Conservation (phyloP, 2,329 filamentous ascomycete genomes). For the Cadophora sp. region DNA sequence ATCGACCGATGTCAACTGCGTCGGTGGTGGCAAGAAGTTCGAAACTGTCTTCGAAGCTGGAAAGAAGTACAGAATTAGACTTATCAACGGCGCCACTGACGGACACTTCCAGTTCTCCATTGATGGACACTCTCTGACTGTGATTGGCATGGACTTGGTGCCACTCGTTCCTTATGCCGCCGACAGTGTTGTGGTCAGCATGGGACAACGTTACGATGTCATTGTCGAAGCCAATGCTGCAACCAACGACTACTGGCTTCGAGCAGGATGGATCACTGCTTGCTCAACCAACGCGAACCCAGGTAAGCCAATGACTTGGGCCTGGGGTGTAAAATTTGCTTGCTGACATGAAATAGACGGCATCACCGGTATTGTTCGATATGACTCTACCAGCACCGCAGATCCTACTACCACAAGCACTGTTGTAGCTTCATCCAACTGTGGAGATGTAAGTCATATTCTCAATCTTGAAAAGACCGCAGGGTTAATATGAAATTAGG, state of each 20-base stretch:
- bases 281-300: conserved; percentile 65
- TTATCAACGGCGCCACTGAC: conserved; percentile 55
- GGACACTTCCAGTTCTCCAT: conserved; percentile 57
- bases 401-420: conserved; percentile 42
- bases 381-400: conserved; percentile 46
- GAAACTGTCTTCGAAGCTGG: conserved; percentile 44
- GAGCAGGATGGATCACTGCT: conserved; percentile 54
- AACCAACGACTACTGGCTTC: conserved; percentile 63
- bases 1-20: conserved; percentile 36
- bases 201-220: conserved; percentile 57
- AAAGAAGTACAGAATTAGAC: conserved; percentile 51
- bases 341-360: conserved; percentile 38
- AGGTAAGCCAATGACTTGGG: neutral
- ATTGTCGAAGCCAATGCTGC: conserved; percentile 60
- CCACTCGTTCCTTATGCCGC: conserved; percentile 62
- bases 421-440: conserved; percentile 33
- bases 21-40: conserved; percentile 43
- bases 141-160: conserved; percentile 65
- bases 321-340: too few species aligned
- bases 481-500: conserved; percentile 3
- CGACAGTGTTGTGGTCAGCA: conserved; percentile 59
- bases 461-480: neutral
- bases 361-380: conserved; percentile 51
- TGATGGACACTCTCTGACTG: conserved; percentile 62
- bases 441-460: conserved; percentile 40